These are phyloP conservation scores for Solanum medicagineum DNA, from an alignment of 257 asterid genomes.

Conservation along the genomic window DNA sequence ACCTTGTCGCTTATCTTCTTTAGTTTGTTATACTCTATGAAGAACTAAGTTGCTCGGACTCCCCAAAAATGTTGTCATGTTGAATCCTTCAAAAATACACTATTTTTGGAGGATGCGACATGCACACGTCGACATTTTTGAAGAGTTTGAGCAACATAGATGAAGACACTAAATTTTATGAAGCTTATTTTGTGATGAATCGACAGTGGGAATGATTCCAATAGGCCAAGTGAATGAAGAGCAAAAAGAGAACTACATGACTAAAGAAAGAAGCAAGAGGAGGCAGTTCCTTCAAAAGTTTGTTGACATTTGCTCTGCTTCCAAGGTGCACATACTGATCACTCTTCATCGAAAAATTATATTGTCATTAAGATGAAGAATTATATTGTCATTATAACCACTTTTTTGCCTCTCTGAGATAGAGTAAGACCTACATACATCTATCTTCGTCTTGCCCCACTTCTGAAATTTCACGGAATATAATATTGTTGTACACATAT, in stretches of 20 bases:
- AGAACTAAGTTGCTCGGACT: no score
- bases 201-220: constrained; percentile 57
- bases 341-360: background rate
- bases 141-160: no score
- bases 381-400: background rate
- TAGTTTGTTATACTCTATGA: background rate
- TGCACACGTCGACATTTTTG: no score
- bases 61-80: no score
- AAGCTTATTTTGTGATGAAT: background rate
- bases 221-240: constrained; percentile 46
- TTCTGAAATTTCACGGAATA: no score
- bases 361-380: no score
- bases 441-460: background rate
- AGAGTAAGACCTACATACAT: background rate
- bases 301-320: constrained; percentile 28
- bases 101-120: no score
- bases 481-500: background rate
- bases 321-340: constrained; percentile 28
- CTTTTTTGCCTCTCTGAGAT: background rate
- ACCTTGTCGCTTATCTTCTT: background rate
- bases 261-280: constrained; percentile 38
- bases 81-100: no score
- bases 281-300: constrained; percentile 44
- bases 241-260: constrained; percentile 36
- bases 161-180: no score